Evolutionary conservation across 306 rosid species (phyloP), one percentile per base, ranked within the genome.

Genomic region (Castanospermum australe): DNA sequence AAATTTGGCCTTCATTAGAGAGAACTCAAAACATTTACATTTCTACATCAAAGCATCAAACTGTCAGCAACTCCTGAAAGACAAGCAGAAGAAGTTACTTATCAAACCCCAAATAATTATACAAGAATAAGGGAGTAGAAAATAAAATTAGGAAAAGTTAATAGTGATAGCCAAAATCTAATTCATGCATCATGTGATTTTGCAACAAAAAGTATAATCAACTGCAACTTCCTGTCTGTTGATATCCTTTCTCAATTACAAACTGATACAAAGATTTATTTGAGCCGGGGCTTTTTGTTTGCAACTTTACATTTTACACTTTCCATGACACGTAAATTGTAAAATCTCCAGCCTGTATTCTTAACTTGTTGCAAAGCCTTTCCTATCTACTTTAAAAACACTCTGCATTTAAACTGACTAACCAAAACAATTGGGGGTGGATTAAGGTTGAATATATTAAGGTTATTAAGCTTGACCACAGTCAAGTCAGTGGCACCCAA

Each of bases 51-150:
- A 59, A 56, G 74, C 79, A 57, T 87, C 88, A 92, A 76, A 92
- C 97, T 32, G 92, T 94, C 86, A 92, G 87, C 97, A 91, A 77
- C 81, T 94, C 98, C 97, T 94, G 97, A 80, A 89, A 86, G 76
- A 77, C 47, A 66, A 81, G 22, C 15, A 61, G 10, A 52, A 67
- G 21, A 41, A 60, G 50, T 74, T n/a, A 79, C 47, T 71, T 5
- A 68, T 61, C 51, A 82, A 67, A 18, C 39, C 71, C 25, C n/a
- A 35, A 28, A 75, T 30, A 80, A 28, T 36, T 15, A 68, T 4
- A 60, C 38, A 65, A 67, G 71, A 62, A 14, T 61, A 36, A 72
- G 48, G 78, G 42, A 60, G 41, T 33, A 44, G 52, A 76, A 17
- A 62, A 48, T 44, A 67, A 44, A 60, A 20, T 17, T 56, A 25